Evolutionary conservation across 2,329 filamentous ascomycete genomes (phyloP), one percentile per base, ranked within the genome.

Genomic region (Xylariaceae sp.): DNA sequence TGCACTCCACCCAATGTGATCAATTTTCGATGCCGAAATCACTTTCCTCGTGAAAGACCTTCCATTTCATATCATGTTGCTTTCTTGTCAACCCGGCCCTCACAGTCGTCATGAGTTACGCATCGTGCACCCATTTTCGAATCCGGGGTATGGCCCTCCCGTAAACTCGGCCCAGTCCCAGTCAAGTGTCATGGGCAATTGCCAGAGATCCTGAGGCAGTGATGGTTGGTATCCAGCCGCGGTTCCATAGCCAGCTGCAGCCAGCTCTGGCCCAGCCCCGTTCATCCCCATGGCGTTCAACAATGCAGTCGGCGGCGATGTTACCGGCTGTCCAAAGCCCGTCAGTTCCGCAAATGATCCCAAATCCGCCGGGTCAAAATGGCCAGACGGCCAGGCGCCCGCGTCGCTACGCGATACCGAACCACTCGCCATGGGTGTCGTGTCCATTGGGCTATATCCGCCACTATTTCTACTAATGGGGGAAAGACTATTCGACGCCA

Each of bases 171-270:
- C 81, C 80, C 82, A 86, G 66, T 81, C 90, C 91, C 91, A 96
- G 68, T 97, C 92, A 27, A 97, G 79, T 2, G 89, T 95, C 86
- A 96, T 95, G 1, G 92, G 91, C 82, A 97, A 86, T 70, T 92
- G 88, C 84, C 94, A 99, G 30, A 97, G 73, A 72, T 97, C 94
- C 64, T 92, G 90, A 3, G 94, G 92, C 27, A 97, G 83, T 65
- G 96, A 87, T 0, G 91, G 91, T 62, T 91, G 87, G 67, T 91
- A 54, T 29, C 54, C 54, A 19, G 47, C 51, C 19, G 47, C 91
- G 6, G 31, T 31, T 3, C 53, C 51, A 19, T 53, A 51, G 9
- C 40, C 45, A 44, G 43, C 53, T 34, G 45, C 50, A 67, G 5
- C 63, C 59, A 5, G 65, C 58, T 46, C 56, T 34, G 12, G 57